Evolutionary conservation across 2,329 filamentous ascomycete species (phyloP).

Genomic region (Thielaviopsis ethacetica): DNA sequence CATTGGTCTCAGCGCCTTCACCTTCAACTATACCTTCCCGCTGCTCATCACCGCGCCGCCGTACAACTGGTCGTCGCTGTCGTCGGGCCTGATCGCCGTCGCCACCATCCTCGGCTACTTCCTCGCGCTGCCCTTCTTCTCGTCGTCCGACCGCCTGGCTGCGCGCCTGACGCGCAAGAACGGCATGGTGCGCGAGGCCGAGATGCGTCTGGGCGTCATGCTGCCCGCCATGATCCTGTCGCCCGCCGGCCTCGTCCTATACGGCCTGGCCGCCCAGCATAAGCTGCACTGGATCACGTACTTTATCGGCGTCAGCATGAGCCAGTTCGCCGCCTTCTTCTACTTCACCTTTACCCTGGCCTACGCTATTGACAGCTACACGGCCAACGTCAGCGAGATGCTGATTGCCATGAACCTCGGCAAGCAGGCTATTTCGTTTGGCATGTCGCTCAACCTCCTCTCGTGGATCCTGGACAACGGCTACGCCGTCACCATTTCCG

Average conservation of each 20-base stretch:
- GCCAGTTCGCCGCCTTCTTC: slow-evolving; percentile 34
- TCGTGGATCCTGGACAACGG: slow-evolving; percentile 33
- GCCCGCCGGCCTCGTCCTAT: slow-evolving; percentile 27
- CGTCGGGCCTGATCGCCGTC: slow-evolving; percentile 26
- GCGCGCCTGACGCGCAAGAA: slow-evolving; percentile 27
- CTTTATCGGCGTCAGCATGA: slow-evolving; percentile 32
- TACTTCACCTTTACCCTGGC: slow-evolving; percentile 42
- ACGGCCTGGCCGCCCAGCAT: slow-evolving; percentile 22
- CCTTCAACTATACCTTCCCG: slow-evolving; percentile 34
- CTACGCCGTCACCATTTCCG: slow-evolving; percentile 33
- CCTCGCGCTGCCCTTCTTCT: slow-evolving; percentile 28
- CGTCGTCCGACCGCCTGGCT: slow-evolving; percentile 26
- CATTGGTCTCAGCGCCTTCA: slow-evolving; percentile 22
- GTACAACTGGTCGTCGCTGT: slow-evolving; percentile 29
- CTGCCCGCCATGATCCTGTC: slow-evolving; percentile 23
- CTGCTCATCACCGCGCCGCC: slow-evolving; percentile 27
- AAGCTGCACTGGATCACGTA: slow-evolving; percentile 30
- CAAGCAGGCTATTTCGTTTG: slow-evolving; percentile 38
- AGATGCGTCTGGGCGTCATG: slow-evolving; percentile 28
- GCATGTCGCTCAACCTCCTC: slow-evolving; percentile 31
- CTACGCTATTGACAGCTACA: slow-evolving; percentile 44
- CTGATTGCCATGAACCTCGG: slow-evolving; percentile 43
- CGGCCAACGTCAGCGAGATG: slow-evolving; percentile 44
- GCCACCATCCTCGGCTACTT: slow-evolving; percentile 19
- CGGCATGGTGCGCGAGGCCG: slow-evolving; percentile 30